Evolutionary conservation across 495 filamentous ascomycete species (phyloP), one percentile per base, ranked within the genome.

Genomic region (Penicillium antarcticum): DNA sequence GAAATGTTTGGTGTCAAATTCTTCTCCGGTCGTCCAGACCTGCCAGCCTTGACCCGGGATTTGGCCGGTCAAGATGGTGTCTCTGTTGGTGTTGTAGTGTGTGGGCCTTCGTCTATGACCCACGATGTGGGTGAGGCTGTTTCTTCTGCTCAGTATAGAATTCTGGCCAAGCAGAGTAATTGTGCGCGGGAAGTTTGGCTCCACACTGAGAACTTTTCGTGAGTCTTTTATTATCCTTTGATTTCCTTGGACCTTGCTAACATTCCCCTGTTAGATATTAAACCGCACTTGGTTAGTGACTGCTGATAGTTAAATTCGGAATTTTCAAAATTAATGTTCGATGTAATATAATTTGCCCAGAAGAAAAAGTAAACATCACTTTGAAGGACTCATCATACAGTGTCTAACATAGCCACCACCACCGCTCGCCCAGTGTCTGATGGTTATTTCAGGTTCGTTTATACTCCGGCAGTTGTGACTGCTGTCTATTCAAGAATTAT

Each of bases 191-290:
- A 58, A 18, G 18, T 61, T 42, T 61, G 58, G 58, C 40, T 61
- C 23, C 58, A 61, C 39, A 55, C 45, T 5, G 58, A 61, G 41
- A 61, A 50, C 21, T 61, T 61, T 33, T 61, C 58, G 55, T 61
- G 18, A 60, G 55, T 29, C 26, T 29, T 57, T 55, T 23, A 3
- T 23, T 23, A 36, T 14, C 34, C 1, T 16, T 36, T 14, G 2
- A 8, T n/a, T 10, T 16, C 34, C 3, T 36, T 4, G 7, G 12
- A 7, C 7, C 14, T 13, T 36, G 34, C 34, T 36, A 36, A 36
- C 10, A 36, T 36, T 4, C 12, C 14, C 2, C 2, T 23, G 21
- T 12, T 12, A 36, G 34, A 10, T 36, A 36, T 36, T 36, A 16
- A 36, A 7, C 26, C 2, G 7, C 26, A 29, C 26, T 29, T 7